Evolutionary conservation across 78 protist genomes (phyloP).

Genomic region (Dictyostelium purpureum): DNA sequence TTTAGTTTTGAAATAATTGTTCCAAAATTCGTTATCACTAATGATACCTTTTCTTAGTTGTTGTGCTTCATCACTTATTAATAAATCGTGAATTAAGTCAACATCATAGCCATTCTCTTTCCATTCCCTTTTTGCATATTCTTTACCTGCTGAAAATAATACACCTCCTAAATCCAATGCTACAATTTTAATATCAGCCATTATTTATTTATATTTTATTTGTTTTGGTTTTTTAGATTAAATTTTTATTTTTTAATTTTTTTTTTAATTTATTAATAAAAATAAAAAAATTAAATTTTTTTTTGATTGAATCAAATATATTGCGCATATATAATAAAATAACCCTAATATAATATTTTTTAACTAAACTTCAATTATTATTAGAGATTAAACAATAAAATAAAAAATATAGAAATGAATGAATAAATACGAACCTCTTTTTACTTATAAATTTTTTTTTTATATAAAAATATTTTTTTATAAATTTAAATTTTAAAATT

Average conservation of each 20-base stretch:
- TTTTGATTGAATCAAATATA: no score
- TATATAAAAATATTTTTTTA: neutral
- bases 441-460: neutral
- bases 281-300: neutral
- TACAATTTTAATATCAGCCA: neutral
- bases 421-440: neutral
- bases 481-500: neutral
- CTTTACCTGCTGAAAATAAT: conserved; percentile 38
- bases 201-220: no score
- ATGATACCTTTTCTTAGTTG: conserved; percentile 46
- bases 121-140: conserved; percentile 35
- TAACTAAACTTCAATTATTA: no score
- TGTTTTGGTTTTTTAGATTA: no score
- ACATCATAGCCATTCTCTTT: conserved; percentile 28
- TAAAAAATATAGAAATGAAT: neutral
- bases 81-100: neutral
- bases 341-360: no score
- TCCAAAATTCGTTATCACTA: conserved; percentile 44
- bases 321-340: no score
- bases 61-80: conserved; percentile 14
- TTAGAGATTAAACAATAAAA: neutral
- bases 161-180: conserved; percentile 38
- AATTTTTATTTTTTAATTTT: no score
- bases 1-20: neutral
- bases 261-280: neutral